Evolutionary conservation across 495 filamentous ascomycete genomes (phyloP).

Genomic region (Podospora conica): DNA sequence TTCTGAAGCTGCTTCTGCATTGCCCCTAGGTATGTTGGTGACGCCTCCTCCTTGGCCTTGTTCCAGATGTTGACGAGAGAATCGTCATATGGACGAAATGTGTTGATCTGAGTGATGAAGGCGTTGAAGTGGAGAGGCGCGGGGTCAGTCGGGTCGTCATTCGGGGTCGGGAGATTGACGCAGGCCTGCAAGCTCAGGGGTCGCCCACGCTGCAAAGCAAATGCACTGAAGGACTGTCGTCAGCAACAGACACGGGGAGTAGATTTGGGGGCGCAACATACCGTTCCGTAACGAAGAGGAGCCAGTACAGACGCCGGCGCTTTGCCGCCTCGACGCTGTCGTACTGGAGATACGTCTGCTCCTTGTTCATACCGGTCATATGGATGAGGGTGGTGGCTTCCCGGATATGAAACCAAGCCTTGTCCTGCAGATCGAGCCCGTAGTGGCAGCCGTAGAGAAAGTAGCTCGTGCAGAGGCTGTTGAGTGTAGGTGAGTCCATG

Average conservation of each 20-base stretch:
- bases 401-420: constrained; percentile 67
- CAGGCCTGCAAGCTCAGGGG: constrained; percentile 51
- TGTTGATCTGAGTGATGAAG: constrained; percentile 58
- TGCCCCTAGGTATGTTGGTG: constrained; percentile 50
- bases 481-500: constrained; percentile 61
- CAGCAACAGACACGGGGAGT: constrained; percentile 6
- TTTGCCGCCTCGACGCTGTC: constrained; percentile 49
- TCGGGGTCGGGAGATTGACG: constrained; percentile 59
- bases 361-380: constrained; percentile 56
- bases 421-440: constrained; percentile 63
- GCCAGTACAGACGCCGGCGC: constrained; percentile 61
- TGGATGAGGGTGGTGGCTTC: constrained; percentile 61
- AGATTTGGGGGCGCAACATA: constrained; percentile 24
- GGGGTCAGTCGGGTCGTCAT: constrained; percentile 55
- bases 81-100: constrained; percentile 70
- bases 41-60: constrained; percentile 54
- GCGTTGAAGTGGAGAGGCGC: constrained; percentile 46
- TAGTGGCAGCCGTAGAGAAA: constrained; percentile 74
- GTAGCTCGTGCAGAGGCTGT: constrained; percentile 68
- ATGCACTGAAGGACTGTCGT: constrained; percentile 41
- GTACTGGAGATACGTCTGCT: constrained; percentile 51
- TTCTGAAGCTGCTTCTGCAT: constrained; percentile 63
- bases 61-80: constrained; percentile 66
- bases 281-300: constrained; percentile 67
- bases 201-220: constrained; percentile 70